Conservation (phyloP, 768 basidiomycete species). For the Suillus fuscotomentosus region DNA sequence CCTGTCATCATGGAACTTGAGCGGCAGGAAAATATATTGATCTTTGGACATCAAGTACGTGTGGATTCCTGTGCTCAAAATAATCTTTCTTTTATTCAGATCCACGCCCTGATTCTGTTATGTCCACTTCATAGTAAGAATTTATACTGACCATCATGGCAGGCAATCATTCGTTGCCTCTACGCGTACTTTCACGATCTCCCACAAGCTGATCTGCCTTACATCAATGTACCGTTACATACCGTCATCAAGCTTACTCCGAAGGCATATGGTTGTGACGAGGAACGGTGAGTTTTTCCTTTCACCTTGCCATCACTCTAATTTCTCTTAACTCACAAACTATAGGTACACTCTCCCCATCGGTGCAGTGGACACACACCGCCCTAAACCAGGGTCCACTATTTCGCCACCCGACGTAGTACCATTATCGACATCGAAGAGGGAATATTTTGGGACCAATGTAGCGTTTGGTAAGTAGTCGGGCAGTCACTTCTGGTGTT, state of each 20-base stretch:
- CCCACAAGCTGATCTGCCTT: slow-evolving; percentile 91
- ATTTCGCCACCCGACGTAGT: slow-evolving; percentile 17
- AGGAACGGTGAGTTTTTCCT: slow-evolving; percentile 62
- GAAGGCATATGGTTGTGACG: slow-evolving; percentile 98
- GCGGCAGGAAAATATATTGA: slow-evolving; percentile 93
- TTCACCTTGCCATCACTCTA: neutral
- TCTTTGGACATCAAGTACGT: slow-evolving; percentile 89
- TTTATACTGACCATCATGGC: neutral
- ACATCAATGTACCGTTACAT: slow-evolving; percentile 96
- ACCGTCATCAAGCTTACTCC: slow-evolving; percentile 98
- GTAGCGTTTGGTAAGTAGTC: neutral
- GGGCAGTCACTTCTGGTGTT: neutral
- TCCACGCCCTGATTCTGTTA: neutral
- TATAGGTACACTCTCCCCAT: slow-evolving; percentile 85
- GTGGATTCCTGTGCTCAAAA: slow-evolving; percentile 1
- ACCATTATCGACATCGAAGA: slow-evolving; percentile 18
- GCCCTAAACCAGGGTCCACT: slow-evolving; percentile 46
- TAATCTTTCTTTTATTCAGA: neutral
- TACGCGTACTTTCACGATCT: slow-evolving; percentile 97
- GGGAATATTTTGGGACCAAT: slow-evolving; percentile 33
- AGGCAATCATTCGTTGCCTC: slow-evolving; percentile 50
- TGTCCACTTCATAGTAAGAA: slow-evolving; percentile 4
- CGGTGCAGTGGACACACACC: slow-evolving; percentile 91
- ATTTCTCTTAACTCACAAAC: slow-evolving; percentile 5
- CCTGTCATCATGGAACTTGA: slow-evolving; percentile 99